These are phyloP conservation scores for Quillaja saponaria DNA, from an alignment of 306 rosid genomes.

Conservation along the genomic window DNA sequence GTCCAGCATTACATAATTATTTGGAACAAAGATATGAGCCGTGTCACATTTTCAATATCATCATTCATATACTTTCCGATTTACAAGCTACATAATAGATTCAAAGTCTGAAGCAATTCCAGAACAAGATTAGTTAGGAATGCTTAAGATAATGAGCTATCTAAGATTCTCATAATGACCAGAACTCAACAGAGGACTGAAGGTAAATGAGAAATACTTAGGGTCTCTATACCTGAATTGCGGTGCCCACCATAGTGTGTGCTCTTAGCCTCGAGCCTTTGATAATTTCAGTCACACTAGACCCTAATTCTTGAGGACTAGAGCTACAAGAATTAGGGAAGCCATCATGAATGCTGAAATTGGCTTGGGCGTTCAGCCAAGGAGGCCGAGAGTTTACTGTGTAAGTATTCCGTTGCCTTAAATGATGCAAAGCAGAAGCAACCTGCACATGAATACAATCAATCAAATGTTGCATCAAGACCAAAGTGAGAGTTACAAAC, in stretches of 20 bases:
- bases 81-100: too few relatives aligned
- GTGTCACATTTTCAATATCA: not conserved
- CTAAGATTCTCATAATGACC: constrained; percentile 20
- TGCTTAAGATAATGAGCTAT: constrained; percentile 4
- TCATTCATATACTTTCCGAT: constrained; percentile 7
- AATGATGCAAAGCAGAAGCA: constrained; percentile 62
- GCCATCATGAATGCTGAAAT: constrained; percentile 39
- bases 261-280: constrained; percentile 69
- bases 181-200: not conserved
- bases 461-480: constrained; percentile 32
- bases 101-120: not conserved
- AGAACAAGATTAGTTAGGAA: constrained; percentile 5
- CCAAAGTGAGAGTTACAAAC: constrained; percentile 15
- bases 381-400: constrained; percentile 50
- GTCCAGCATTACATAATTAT: not conserved
- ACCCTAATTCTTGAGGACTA: constrained; percentile 57
- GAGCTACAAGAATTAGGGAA: constrained; percentile 45
- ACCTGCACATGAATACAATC: constrained; percentile 55
- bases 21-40: not conserved
- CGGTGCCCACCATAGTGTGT: constrained; percentile 75
- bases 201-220: not conserved
- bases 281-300: constrained; percentile 63
- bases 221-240: constrained; percentile 65
- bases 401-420: constrained; percentile 78
- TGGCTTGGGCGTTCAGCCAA: constrained; percentile 52